phyloP scores from a whole-genome alignment of 768 basidiomycete genomes.

The Amanita rubescens region DNA sequence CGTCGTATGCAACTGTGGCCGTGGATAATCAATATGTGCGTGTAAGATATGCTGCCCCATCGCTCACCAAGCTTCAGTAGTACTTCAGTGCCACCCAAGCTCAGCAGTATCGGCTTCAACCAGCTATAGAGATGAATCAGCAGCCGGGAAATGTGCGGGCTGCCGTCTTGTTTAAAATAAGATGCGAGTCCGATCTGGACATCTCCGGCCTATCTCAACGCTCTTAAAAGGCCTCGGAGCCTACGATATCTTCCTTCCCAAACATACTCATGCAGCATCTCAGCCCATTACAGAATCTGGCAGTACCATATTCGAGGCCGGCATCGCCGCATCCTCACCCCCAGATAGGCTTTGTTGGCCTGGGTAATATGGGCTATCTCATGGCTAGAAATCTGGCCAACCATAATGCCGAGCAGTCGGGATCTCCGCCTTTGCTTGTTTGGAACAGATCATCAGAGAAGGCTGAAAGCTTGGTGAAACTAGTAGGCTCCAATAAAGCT shows the following conservation, averaged over 20 bases:
- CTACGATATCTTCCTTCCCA: slow-evolving; percentile 1
- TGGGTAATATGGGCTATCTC: slow-evolving; percentile 64
- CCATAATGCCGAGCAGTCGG: slow-evolving; percentile 30
- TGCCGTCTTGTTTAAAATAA: too few relatives aligned
- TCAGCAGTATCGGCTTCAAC: too few relatives aligned
- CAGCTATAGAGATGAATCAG: too few relatives aligned
- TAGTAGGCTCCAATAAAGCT: slow-evolving; percentile 46
- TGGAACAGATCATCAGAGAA: slow-evolving; percentile 72
- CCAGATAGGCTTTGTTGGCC: slow-evolving; percentile 37
- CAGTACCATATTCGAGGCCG: slow-evolving; percentile 15
- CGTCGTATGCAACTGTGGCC: too few relatives aligned
- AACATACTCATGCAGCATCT: slow-evolving; percentile 2
- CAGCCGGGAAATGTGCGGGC: too few relatives aligned
- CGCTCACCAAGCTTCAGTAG: too few relatives aligned
- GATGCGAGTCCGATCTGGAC: too few relatives aligned
- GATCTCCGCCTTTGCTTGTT: slow-evolving; percentile 50
- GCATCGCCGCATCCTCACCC: slow-evolving; percentile 11
- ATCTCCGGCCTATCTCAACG: not conserved
- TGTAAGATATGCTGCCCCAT: too few relatives aligned
- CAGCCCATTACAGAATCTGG: not conserved
- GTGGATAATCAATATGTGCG: too few relatives aligned
- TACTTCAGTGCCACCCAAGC: too few relatives aligned
- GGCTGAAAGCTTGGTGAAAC: slow-evolving; percentile 46
- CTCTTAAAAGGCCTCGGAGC: not conserved
- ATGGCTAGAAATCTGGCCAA: slow-evolving; percentile 80